These are phyloP conservation scores for Sporothrix curviconia DNA, from an alignment of 2,329 filamentous ascomycete species.

Conservation along the genomic window DNA sequence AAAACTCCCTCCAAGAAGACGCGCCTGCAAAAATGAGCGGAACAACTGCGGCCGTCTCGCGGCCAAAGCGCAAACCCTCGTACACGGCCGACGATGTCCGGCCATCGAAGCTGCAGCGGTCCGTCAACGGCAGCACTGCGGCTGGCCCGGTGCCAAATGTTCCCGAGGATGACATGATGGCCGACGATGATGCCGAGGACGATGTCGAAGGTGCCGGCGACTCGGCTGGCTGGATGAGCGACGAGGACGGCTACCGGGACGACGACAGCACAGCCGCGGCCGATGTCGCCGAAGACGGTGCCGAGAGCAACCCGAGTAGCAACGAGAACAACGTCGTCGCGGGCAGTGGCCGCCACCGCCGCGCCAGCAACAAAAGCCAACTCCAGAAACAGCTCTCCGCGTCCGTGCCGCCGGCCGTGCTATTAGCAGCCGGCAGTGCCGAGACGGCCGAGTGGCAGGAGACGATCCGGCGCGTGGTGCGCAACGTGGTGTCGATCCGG, in stretches of 20 bases:
- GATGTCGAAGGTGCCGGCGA: not conserved
- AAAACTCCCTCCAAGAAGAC: not conserved
- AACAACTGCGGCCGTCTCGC: slow-evolving; percentile 13
- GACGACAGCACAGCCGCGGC: slow-evolving; percentile 8
- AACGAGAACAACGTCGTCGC: not conserved
- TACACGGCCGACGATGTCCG: slow-evolving; percentile 18
- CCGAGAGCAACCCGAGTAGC: not conserved
- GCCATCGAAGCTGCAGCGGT: slow-evolving; percentile 23
- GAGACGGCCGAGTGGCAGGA: slow-evolving; percentile 65
- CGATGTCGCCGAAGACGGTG: not conserved
- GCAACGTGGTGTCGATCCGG: slow-evolving; percentile 95
- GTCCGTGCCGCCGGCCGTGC: slow-evolving; percentile 8
- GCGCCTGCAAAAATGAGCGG: slow-evolving; percentile 21
- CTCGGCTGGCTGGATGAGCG: not conserved
- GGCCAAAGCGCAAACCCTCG: slow-evolving; percentile 25
- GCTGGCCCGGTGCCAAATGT: not conserved
- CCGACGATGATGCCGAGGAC: not conserved
- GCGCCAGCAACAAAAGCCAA: not conserved
- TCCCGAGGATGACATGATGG: slow-evolving; percentile 9
- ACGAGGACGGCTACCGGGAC: slow-evolving; percentile 12
- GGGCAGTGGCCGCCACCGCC: slow-evolving; percentile 12
- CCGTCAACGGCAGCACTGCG: slow-evolving; percentile 18
- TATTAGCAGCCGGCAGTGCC: slow-evolving; percentile 23
- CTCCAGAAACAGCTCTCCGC: not conserved
- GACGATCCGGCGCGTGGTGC: slow-evolving; percentile 88